Evolutionary conservation across 2,329 filamentous ascomycete genomes (phyloP).

Genomic region (Beauveria medogensis): DNA sequence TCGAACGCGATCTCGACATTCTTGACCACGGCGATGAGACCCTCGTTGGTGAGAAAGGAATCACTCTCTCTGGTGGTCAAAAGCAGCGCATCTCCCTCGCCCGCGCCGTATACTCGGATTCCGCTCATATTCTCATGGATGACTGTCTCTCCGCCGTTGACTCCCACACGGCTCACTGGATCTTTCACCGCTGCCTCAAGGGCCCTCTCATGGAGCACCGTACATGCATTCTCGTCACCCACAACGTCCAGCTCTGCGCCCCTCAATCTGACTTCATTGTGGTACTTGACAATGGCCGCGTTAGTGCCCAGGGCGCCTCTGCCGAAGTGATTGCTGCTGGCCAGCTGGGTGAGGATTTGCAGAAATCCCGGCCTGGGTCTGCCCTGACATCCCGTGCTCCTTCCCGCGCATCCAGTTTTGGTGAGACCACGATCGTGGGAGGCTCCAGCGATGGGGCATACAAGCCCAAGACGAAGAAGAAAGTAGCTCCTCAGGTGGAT

Average conservation of each 20-base stretch:
- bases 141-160: slow-evolving; percentile 96
- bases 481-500: slow-evolving; percentile 40
- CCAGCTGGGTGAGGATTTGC: slow-evolving; percentile 76
- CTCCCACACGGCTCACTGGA: slow-evolving; percentile 96
- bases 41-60: slow-evolving; percentile 92
- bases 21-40: slow-evolving; percentile 90
- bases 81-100: slow-evolving; percentile 96
- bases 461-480: slow-evolving; percentile 37
- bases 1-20: slow-evolving; percentile 86
- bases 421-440: slow-evolving; percentile 51
- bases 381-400: slow-evolving; percentile 62
- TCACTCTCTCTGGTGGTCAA: slow-evolving; percentile 91
- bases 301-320: slow-evolving; percentile 68
- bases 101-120: slow-evolving; percentile 94
- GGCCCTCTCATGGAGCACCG: slow-evolving; percentile 81
- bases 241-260: slow-evolving; percentile 84
- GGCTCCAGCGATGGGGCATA: slow-evolving; percentile 37
- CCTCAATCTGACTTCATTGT: slow-evolving; percentile 75
- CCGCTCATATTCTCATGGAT: slow-evolving; percentile 81
- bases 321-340: slow-evolving; percentile 78
- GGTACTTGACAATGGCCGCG: slow-evolving; percentile 76
- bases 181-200: slow-evolving; percentile 86
- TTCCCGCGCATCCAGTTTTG: slow-evolving; percentile 70
- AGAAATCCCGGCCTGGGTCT: slow-evolving; percentile 64
- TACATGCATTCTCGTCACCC: slow-evolving; percentile 91